Evolutionary conservation across 345 rosid genomes (phyloP), one percentile per base, ranked within the genome.

Genomic region (Cardiospermum halicacabum): DNA sequence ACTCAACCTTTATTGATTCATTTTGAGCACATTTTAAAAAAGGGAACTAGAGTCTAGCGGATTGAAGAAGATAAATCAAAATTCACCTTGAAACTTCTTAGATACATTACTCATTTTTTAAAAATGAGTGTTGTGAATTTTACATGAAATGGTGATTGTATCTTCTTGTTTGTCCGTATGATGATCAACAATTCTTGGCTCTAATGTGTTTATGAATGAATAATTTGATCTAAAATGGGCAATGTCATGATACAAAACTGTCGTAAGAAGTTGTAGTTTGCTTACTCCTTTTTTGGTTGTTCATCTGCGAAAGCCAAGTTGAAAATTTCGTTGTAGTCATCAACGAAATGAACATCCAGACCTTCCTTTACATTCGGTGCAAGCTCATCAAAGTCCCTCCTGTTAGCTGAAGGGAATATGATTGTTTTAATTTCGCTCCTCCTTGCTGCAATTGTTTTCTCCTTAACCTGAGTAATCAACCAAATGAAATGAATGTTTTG

Each of bases 381-480:
- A 26, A 95, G 94, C 77, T 95, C 99, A 43, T 95, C 98, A 10
- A 79, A 95, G 72, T 95, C 98, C 76, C 96, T 83, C 68, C 95
- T 74, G 81, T 95, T 89, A 0, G 96, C 97, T 54, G 87, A 78
- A 4, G 99, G 99, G 81, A 95, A 95, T 64, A 95, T 73, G 51
- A 91, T 81, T 3, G 85, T 89, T 82, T 78, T 95, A 78, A 89
- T 87, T 12, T 81, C 89, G 4, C 96, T 95, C 74, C 99, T 78
- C 69, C 93, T 86, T 1, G 99, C 96, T 2, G 97, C 96, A 66
- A 86, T 87, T 37, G 98, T 84, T 71, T 95, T 95, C 85, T 95
- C 99, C 77, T 91, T 95, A 34, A 91, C 99, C 96, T 95, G 85
- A 19, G 18, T 18, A 2, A 31, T n/a, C 12, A 56, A 19, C 24